Evolutionary conservation across 768 basidiomycete genomes (phyloP), one percentile per base, ranked within the genome.

Genomic region (Suillus sp.): DNA sequence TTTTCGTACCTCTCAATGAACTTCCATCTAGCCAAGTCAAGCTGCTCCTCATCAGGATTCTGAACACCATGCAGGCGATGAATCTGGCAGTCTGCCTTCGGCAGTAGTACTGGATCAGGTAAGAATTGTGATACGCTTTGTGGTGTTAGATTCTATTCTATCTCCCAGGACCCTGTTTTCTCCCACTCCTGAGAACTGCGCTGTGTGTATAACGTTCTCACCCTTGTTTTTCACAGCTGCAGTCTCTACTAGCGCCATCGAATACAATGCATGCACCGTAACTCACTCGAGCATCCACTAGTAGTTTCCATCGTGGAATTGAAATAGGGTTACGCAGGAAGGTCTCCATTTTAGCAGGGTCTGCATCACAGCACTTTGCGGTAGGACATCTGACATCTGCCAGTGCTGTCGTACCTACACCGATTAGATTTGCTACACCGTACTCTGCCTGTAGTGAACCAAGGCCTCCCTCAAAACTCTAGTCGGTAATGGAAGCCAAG

Each of bases 61-160:
- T 43, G 72, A 74, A 25, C 53, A 71, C 35, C 59, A 64, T 47
- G 50, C 68, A 14, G 62, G 64, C 4, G 66, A 62, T 20, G 69
- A 66, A 13, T 74, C 69, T 43, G 59, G 64, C 5, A 58, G 32
- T 40, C 59, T 65, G 14, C 62, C 73, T 10, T 67, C 73, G 4
- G 45, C 56, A n/a, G 18, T 64, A 0, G 74, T 61, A n/a, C 40
- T 74, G 63, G 73, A 74, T 4, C 74, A 74, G 66, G 68, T 64
- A 40, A 64, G 67, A 32, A 35, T 48, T 20, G 34, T 20, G 4
- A 30, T 11, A 37, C 25, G 7, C 11, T 43, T 30, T 32, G 1
- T 14, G 43, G 22, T 5, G 32, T 34, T 53, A 67, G 54, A 65
- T 43, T 13, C 25, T 5, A 20, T 13, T n/a, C 32, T 62, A 20